phyloP scores from a whole-genome alignment of 163 green algal genomes.

The Scenedesmus sp. region DNA sequence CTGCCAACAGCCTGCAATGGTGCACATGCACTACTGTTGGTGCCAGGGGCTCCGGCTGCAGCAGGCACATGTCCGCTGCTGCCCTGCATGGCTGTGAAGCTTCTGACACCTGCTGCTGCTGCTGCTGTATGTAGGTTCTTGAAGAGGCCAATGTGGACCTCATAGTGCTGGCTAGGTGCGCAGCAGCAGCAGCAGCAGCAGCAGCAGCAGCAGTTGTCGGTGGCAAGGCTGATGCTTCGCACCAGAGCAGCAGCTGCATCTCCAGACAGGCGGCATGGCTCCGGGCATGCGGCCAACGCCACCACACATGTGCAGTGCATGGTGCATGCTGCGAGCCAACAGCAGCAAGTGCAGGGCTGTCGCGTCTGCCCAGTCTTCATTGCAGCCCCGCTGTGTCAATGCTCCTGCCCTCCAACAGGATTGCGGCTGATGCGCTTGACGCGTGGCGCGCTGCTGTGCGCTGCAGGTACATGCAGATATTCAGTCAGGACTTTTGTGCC shows the following conservation, averaged over 20 bases:
- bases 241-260: background rate
- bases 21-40: no score
- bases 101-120: background rate
- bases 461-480: conserved; percentile 77
- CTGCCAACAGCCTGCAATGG: no score
- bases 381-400: background rate
- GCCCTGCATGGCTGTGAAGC: background rate
- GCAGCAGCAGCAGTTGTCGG: background rate
- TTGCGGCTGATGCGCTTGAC: background rate
- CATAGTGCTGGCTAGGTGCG: conserved; percentile 80
- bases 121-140: conserved; percentile 61
- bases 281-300: no score
- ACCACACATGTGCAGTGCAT: background rate
- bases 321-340: background rate
- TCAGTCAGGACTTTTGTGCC: conserved; percentile 79
- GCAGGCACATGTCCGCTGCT: background rate
- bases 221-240: background rate
- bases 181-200: background rate
- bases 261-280: no score
- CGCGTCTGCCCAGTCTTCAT: no score
- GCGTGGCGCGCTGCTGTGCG: no score
- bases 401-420: background rate
- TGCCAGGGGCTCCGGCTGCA: background rate
- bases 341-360: background rate
- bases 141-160: conserved; percentile 77